These are phyloP conservation scores for Microbotryum scabiosae DNA, from an alignment of 1,284 basidiomycete species.

Conservation along the genomic window DNA sequence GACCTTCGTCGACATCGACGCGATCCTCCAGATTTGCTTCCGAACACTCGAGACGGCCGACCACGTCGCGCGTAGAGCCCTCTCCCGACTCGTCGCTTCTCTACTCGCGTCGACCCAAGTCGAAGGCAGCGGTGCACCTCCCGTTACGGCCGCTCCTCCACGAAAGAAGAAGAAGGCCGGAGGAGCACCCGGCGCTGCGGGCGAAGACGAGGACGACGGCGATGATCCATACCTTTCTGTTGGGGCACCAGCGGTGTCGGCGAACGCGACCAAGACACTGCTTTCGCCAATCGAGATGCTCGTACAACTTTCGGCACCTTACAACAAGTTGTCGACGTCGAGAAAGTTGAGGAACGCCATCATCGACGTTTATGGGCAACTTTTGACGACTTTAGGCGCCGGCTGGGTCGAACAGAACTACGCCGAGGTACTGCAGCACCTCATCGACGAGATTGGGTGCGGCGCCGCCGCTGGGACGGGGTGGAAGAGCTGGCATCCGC, in stretches of 20 bases:
- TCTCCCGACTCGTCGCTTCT: conserved; percentile 71
- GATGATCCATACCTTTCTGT: conserved; percentile 46
- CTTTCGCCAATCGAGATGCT: conserved; percentile 75
- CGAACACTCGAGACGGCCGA: conserved; percentile 75
- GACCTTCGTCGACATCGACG: conserved; percentile 62
- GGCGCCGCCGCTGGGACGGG: conserved; percentile 45
- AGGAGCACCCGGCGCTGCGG: conserved; percentile 52
- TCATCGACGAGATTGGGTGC: conserved; percentile 54
- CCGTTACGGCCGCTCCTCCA: conserved; percentile 36
- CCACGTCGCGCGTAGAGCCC: conserved; percentile 68
- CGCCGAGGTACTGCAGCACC: conserved; percentile 63
- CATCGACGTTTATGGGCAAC: conserved; percentile 76
- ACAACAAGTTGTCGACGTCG: conserved; percentile 53
- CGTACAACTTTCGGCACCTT: conserved; percentile 61
- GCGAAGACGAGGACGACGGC: conserved; percentile 51
- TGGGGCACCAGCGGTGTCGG: conserved; percentile 46
- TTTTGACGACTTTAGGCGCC: conserved; percentile 66
- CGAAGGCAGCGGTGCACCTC: conserved; percentile 47
- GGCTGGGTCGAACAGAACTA: conserved; percentile 79
- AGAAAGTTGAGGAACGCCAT: conserved; percentile 72
- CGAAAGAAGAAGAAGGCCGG: conserved; percentile 46
- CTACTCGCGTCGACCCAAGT: conserved; percentile 77
- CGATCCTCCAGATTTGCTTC: conserved; percentile 57
- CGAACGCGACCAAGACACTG: conserved; percentile 61
- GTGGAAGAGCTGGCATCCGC: conserved; percentile 23